Conservation (phyloP, 2,329 filamentous ascomycete genomes). For the Elsinoe fawcettii region DNA sequence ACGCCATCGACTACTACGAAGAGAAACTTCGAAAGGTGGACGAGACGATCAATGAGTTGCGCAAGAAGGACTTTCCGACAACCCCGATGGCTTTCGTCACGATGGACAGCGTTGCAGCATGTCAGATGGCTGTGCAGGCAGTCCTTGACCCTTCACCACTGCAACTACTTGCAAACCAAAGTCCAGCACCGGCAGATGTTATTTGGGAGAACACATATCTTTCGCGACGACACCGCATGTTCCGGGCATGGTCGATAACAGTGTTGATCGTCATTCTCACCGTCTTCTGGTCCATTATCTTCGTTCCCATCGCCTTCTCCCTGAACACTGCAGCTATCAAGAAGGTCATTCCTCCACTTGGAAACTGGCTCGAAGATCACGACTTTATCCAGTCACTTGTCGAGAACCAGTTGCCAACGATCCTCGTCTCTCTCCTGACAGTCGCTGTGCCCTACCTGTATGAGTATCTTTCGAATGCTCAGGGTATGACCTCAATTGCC, state of each 20-base stretch:
- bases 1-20: conserved; percentile 92
- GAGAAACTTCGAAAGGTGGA: conserved; percentile 75
- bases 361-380: conserved; percentile 58
- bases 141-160: conserved; percentile 85
- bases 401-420: conserved; percentile 78
- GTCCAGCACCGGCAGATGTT: conserved; percentile 85
- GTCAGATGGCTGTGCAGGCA: conserved; percentile 93
- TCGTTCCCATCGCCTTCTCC: conserved; percentile 69
- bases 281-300: conserved; percentile 77
- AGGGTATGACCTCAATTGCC: conserved; percentile 91
- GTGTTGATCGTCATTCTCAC: conserved; percentile 74
- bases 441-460: conserved; percentile 89
- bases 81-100: conserved; percentile 90
- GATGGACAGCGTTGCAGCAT: conserved; percentile 88
- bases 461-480: conserved; percentile 80
- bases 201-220: conserved; percentile 92
- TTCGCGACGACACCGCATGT: conserved; percentile 62
- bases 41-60: conserved; percentile 60
- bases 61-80: conserved; percentile 67
- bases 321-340: conserved; percentile 75
- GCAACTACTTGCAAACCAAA: conserved; percentile 73
- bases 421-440: conserved; percentile 79
- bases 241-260: conserved; percentile 77
- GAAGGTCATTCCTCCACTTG: conserved; percentile 63
- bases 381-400: conserved; percentile 66